Conservation (phyloP, 495 filamentous ascomycete species). For the Neurospora sp. region DNA sequence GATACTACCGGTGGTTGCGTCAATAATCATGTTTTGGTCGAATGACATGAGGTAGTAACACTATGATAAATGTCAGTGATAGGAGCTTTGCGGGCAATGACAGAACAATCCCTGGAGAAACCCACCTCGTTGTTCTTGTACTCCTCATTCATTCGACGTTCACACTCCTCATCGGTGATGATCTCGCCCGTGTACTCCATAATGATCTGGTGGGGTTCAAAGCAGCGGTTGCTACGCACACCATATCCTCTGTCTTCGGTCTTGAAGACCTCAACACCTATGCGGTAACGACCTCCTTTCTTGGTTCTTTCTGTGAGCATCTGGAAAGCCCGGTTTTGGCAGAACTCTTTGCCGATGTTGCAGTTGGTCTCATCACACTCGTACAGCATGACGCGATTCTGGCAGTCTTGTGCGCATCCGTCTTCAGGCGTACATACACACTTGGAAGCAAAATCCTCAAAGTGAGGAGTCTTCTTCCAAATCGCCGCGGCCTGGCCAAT, state of each 20-base stretch:
- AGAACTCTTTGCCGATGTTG: slow-evolving; percentile 55
- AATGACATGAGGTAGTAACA: slow-evolving; percentile 98
- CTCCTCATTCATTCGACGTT: slow-evolving; percentile 79
- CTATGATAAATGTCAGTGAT: slow-evolving; percentile 33
- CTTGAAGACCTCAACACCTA: slow-evolving; percentile 91
- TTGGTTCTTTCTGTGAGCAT: slow-evolving; percentile 67
- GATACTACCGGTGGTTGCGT: slow-evolving; percentile 90
- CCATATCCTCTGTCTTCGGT: slow-evolving; percentile 83
- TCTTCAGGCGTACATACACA: slow-evolving; percentile 72
- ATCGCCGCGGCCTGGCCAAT: slow-evolving; percentile 76
- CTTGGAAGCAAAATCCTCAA: slow-evolving; percentile 59
- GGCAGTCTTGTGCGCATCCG: slow-evolving; percentile 81
- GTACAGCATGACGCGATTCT: slow-evolving; percentile 93
- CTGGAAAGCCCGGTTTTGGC: slow-evolving; percentile 80
- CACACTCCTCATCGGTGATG: slow-evolving; percentile 86
- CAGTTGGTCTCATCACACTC: slow-evolving; percentile 92
- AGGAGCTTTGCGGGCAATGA: slow-evolving; percentile 8
- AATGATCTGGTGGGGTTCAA: slow-evolving; percentile 86
- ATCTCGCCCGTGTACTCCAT: slow-evolving; percentile 98
- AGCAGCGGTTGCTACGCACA: slow-evolving; percentile 79
- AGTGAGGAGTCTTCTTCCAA: slow-evolving; percentile 71
- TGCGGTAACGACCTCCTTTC: slow-evolving; percentile 69
- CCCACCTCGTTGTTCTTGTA: slow-evolving; percentile 88
- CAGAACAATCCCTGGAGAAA: not conserved
- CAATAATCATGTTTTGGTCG: slow-evolving; percentile 97